Evolutionary conservation across 768 basidiomycete genomes (phyloP), one percentile per base, ranked within the genome.

Genomic region (Galerina sulciceps): DNA sequence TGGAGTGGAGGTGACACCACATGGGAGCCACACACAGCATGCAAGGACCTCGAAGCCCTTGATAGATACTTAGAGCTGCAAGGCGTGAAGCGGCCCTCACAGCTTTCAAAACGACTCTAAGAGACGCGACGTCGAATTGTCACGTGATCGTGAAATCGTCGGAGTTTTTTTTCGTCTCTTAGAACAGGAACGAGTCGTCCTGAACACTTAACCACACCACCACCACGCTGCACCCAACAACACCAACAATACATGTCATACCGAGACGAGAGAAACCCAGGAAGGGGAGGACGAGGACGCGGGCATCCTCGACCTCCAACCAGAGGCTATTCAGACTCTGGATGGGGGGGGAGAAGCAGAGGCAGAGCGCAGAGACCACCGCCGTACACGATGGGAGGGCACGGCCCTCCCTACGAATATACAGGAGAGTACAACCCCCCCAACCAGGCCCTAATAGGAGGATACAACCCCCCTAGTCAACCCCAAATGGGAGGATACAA

Each of bases 1-100:
- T 78, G 75, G 75, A 68, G 50, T 2, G 11, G 68, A 0, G 75
- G 76, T 0, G 75, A 77, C 42, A 67, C 63, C 0, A 75, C 73
- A 0, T 77, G 75, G 73, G 73, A 76, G 43, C 66, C 71, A 0
- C 57, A 64, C 4, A 26, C 45, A 0, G 52, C 61, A 1, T 68
- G 72, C 17, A 67, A 67, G 8, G 68, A 75, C 1, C 57, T 73
- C 2, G 69, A 43, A 0, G 73, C 67, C 0, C 55, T 78, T 1
- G 72, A 75, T 38, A 9, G 64, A 17, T 75, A 76, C 43, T 59
- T 74, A 0, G 66, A 71, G 34, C 38, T 75, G 1, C 64, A 69
- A 41, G 67, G 70, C 11, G 62, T 73, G 0, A 63, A 63, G 43
- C 36, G 37, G 3, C 55, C 46, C 0, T 52, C 44, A 5, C 31